Conservation (phyloP, 1,284 basidiomycete genomes). For the Cerioporus squamosus region DNA sequence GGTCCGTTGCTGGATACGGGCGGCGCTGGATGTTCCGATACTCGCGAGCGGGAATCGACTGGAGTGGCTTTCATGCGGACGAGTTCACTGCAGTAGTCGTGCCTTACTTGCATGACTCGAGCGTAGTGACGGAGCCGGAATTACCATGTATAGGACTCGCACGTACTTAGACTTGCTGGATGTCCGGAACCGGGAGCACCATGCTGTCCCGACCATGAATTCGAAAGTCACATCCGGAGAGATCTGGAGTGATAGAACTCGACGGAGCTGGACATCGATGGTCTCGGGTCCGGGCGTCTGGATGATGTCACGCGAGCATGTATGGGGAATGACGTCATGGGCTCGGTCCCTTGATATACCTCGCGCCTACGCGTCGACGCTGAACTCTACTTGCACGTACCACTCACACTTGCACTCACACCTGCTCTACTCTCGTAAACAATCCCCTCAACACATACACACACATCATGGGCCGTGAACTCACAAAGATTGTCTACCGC, state of each 20-base stretch:
- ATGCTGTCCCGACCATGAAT: no score
- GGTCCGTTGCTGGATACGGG: slow-evolving; percentile 30
- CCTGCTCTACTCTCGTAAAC: neutral
- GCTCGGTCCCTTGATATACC: slow-evolving; percentile 19
- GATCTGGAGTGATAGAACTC: slow-evolving; percentile 5
- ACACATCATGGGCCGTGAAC: slow-evolving; percentile 35
- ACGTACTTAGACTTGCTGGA: no score
- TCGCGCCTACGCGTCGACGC: neutral
- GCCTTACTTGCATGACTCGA: no score
- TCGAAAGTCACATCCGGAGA: neutral
- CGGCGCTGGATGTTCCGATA: neutral
- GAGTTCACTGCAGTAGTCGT: neutral
- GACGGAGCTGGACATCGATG: slow-evolving; percentile 17
- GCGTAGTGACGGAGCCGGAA: neutral
- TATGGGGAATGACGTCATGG: slow-evolving; percentile 19
- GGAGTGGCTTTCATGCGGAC: slow-evolving; percentile 10
- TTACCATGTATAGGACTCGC: no score
- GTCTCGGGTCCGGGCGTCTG: slow-evolving; percentile 5
- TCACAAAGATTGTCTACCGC: slow-evolving; percentile 79
- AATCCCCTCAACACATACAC: neutral
- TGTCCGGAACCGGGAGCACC: no score
- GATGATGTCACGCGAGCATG: slow-evolving; percentile 27
- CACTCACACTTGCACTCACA: neutral
- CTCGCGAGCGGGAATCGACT: slow-evolving; percentile 3
- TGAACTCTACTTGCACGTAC: neutral